Base-by-base conservation (phyloP, 2,329 filamentous ascomycete genomes). In the Cyanodermella asteris region DNA sequence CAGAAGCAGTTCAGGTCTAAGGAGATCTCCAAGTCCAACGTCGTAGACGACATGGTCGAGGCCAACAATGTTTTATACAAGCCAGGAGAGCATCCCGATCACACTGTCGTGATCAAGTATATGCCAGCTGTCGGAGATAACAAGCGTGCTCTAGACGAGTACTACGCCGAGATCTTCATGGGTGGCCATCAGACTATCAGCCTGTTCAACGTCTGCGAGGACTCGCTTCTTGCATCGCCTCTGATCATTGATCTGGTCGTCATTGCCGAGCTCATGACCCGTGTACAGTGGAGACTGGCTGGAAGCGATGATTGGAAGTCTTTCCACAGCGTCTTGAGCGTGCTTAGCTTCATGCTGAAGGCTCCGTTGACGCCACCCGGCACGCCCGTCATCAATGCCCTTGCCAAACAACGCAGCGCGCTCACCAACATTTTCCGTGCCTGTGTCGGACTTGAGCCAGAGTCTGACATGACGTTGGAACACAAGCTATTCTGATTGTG, bases 51-150 rank as follows among this genome's bases (percentile, higher is more conserved):
- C 59, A 97, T 97, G 87, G 87, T 97, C 31, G 82, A 80, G 43
- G 84, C 87, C 44, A 97, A 97, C 59, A 60, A 55, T 25, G 71
- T 94, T 24, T 64, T 97, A 28, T 97, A 97, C 62, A 69, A 73
- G 53, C 60, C 77, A 42, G 81, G 72, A 39, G 87, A 97, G 58
- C 82, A 94, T 51, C 87, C 87, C 3, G 82, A 97, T 49, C 87
- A 97, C 60, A 90, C 78, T 31, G 87, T 97, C 31, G 87, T 97
- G 40, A 97, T 97, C 70, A 97, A 97, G 68, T 97, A 97, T 62
- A 91, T 97, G 82, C 87, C 87, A 18, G 80, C 82, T 34, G 87
- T 97, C 24, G 87, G 87, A 34, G 87, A 97, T 57, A 90, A 93
- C 66, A 97, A 97, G 70, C 81, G 87, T 46, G 87, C 87, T 27